A percentile compares a stretch with the other conserved stretches of the same genome.
phyloP scores from a whole-genome alignment of 345 rosid species.

The Gossypium turneri region DNA sequence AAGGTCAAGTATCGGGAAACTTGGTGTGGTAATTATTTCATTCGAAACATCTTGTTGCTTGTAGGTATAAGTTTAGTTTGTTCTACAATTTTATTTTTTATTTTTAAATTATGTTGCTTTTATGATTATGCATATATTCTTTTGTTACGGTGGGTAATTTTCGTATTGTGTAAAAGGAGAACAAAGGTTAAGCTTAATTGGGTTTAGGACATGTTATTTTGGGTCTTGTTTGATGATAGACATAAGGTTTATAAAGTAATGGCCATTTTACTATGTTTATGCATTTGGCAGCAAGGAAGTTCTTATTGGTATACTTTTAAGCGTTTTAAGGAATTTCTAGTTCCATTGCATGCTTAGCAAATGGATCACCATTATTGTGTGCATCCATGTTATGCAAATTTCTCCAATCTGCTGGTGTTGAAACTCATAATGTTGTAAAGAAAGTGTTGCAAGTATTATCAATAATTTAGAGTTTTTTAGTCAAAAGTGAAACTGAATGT shows the following conservation, averaged over 20 bases:
- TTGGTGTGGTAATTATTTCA: neutral
- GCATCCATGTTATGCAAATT: neutral
- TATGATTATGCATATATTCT: no score
- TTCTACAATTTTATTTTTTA: neutral
- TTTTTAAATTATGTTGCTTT: no score
- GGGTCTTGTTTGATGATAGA: constrained; percentile 3
- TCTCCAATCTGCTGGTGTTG: neutral
- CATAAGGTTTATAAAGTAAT: constrained; percentile 2
- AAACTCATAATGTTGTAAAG: neutral
- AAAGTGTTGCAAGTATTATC: neutral
- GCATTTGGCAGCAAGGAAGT: neutral
- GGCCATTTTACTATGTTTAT: neutral
- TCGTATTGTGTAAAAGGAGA: neutral
- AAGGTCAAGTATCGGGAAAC: neutral
- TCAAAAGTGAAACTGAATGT: neutral
- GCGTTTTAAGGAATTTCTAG: neutral
- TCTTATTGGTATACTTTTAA: neutral
- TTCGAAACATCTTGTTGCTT: neutral
- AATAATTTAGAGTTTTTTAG: neutral
- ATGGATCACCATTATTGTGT: neutral
- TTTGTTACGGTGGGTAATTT: neutral
- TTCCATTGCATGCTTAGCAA: neutral
- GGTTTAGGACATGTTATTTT: neutral
- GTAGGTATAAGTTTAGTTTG: neutral
- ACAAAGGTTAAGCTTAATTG: neutral